These are phyloP conservation scores for Periconia digitata DNA, from an alignment of 2,329 filamentous ascomycete genomes.

Conservation along the genomic window DNA sequence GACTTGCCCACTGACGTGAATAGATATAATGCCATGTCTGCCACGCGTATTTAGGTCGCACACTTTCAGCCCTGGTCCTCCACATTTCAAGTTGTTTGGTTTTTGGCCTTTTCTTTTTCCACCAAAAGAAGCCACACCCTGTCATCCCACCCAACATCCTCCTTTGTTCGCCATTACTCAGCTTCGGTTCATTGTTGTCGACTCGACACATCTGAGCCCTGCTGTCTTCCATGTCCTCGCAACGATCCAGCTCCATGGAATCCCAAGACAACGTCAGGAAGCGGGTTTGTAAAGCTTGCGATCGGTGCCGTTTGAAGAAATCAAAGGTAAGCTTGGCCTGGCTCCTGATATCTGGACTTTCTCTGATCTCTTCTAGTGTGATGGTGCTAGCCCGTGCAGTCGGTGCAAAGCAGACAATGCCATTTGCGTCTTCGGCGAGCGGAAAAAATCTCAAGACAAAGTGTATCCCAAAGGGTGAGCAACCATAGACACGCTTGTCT, in stretches of 20 bases:
- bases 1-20: slow-evolving; percentile 40
- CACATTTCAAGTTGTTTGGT: slow-evolving; percentile 10
- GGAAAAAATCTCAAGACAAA: slow-evolving; percentile 68
- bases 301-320: slow-evolving; percentile 67
- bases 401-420: slow-evolving; percentile 65
- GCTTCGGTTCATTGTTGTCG: background rate
- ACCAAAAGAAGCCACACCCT: slow-evolving; percentile 2
- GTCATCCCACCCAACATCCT: slow-evolving; percentile 8
- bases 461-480: slow-evolving; percentile 68
- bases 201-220: slow-evolving; percentile 1
- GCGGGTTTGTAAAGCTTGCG: slow-evolving; percentile 67
- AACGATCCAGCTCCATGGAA: slow-evolving; percentile 42
- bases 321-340: slow-evolving; percentile 56
- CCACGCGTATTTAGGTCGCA: slow-evolving; percentile 31
- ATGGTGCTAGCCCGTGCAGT: slow-evolving; percentile 62
- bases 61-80: slow-evolving; percentile 21
- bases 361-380: slow-evolving; percentile 50
- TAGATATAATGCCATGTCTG: slow-evolving; percentile 41
- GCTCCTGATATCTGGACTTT: background rate
- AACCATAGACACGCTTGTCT: background rate
- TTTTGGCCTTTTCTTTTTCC: slow-evolving; percentile 1
- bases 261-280: slow-evolving; percentile 57
- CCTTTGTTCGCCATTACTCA: slow-evolving; percentile 1
- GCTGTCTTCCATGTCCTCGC: slow-evolving; percentile 32
- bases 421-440: slow-evolving; percentile 66